Evolutionary conservation across 1,139 yeast species (phyloP).

Genomic region (Debaryomyces psychrophilus): DNA sequence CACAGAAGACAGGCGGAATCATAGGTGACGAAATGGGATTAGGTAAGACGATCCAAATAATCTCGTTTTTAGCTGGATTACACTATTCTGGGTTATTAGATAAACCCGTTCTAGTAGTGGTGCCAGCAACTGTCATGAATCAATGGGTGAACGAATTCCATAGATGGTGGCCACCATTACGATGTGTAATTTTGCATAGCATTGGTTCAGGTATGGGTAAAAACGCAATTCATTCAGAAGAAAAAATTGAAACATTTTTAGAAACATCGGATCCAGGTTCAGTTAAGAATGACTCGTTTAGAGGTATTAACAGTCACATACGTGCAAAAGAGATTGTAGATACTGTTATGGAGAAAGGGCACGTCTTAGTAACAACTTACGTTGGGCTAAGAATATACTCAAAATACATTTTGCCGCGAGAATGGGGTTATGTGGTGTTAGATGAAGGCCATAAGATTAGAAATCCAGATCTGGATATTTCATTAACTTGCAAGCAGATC

Average conservation of each 20-base stretch:
- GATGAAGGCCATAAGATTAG: constrained; percentile 98
- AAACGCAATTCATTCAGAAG: constrained; percentile 44
- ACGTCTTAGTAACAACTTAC: constrained; percentile 86
- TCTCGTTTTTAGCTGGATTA: constrained; percentile 85
- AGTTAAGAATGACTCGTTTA: constrained; percentile 25
- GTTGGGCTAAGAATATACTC: constrained; percentile 86
- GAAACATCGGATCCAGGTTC: constrained; percentile 50
- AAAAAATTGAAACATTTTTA: constrained; percentile 51
- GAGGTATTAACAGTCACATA: constrained; percentile 36
- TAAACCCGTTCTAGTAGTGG: constrained; percentile 83
- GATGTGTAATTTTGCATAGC: constrained; percentile 85
- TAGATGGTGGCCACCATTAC: constrained; percentile 96
- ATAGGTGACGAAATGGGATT: constrained; percentile 98
- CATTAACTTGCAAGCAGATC: constrained; percentile 80
- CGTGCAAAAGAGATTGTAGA: constrained; percentile 53
- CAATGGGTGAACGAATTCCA: constrained; percentile 98
- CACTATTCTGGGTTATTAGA: constrained; percentile 77
- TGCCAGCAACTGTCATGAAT: constrained; percentile 94
- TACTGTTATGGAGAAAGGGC: constrained; percentile 63
- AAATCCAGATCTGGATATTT: constrained; percentile 89
- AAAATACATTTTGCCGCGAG: constrained; percentile 61
- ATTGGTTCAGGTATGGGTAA: constrained; percentile 86
- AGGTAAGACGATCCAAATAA: constrained; percentile 92
- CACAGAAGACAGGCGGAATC: constrained; percentile 90
- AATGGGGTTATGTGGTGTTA: constrained; percentile 89